Base-by-base conservation (phyloP, 345 rosid species). In the Euphorbia tirucalli region DNA sequence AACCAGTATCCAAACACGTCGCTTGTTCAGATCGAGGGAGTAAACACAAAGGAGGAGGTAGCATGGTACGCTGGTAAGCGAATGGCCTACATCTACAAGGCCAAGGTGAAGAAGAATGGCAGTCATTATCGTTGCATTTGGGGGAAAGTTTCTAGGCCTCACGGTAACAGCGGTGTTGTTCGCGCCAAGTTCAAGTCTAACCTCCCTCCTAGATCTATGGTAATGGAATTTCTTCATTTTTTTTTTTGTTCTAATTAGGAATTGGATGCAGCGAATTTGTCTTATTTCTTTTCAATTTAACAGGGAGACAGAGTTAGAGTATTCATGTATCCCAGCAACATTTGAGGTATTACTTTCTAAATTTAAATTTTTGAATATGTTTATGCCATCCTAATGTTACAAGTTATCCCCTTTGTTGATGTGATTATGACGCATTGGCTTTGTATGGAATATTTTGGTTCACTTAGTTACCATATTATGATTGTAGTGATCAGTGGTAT, bases 231-330 rank as follows among this genome's bases (percentile, higher is more conserved):
- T 13, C 41, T 24, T 21, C 7, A 2, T 32, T 21, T 57, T 21
- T 22, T 21, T 58, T 10, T 13, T 8, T n/a, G n/a, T n/a, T 21
- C 1, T 1, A 18, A 13, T 59, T n/a, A 2, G 7, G 18, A 25
- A 9, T 16, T n/a, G 3, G 11, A 22, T 27, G 8, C 5, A 16
- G 6, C 3, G 16, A 25, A 1, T 56, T 7, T 58, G 6, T 46
- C 1, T 16, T 28, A 0, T 43, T 25, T 28, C 4, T 74, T 48
- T 46, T 13, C 0, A 16, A 31, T 46, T 21, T 39, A 61, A 65
- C 76, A 88, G 92, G 90, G 92, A 41, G 82, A 32, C 57, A 83
- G 65, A 43, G 90, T 88, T 0, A 78, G 92, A 80, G 92, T 86
- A 24, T 61, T 71, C 24, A 71, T 71, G 74, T 71, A 61, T 39